A percentile compares a stretch with the other conserved stretches of the same genome.
Conservation (phyloP, 1,284 basidiomycete species). For the Moniliella sp. region DNA sequence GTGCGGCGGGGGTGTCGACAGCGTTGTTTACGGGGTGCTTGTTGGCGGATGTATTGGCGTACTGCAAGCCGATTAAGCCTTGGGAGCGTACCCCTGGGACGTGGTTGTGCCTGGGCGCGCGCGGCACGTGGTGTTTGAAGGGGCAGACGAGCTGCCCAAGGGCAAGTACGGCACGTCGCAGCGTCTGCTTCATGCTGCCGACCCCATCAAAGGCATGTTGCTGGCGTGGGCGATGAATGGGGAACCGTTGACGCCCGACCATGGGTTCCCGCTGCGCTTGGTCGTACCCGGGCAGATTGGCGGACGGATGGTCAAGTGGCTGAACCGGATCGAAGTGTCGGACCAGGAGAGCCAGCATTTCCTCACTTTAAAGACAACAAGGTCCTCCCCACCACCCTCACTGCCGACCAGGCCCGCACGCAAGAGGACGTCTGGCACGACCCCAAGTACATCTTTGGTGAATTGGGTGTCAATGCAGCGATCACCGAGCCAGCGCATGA, state of each 20-base stretch:
- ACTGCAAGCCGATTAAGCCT: conserved; percentile 36
- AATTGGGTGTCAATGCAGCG: conserved; percentile 46
- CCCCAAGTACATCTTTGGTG: conserved; percentile 40
- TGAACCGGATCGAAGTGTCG: conserved; percentile 43
- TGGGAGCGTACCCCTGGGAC: conserved; percentile 16
- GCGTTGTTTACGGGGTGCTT: conserved; percentile 49
- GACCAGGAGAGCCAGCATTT: conserved; percentile 41
- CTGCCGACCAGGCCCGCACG: conserved; percentile 42
- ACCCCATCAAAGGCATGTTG: conserved; percentile 43
- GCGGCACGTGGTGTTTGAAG: conserved; percentile 47
- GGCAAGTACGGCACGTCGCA: conserved; percentile 50
- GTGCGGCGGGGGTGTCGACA: conserved; percentile 34
- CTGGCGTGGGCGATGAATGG: conserved; percentile 47
- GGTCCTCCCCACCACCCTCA: conserved; percentile 43
- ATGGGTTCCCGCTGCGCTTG: conserved; percentile 46
- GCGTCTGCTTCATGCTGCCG: conserved; percentile 39
- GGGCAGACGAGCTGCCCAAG: conserved; percentile 44
- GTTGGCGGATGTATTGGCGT: conserved; percentile 43
- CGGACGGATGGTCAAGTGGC: conserved; percentile 42
- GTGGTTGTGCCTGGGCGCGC: conserved; percentile 29
- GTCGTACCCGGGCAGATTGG: conserved; percentile 50
- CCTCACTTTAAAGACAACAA: conserved; percentile 42
- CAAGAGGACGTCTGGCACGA: conserved; percentile 48
- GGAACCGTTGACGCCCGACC: conserved; percentile 40
- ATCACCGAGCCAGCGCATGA: conserved; percentile 45